phyloP scores from a whole-genome alignment of 2,329 filamentous ascomycete genomes.

The Sporothrix phasma region DNA sequence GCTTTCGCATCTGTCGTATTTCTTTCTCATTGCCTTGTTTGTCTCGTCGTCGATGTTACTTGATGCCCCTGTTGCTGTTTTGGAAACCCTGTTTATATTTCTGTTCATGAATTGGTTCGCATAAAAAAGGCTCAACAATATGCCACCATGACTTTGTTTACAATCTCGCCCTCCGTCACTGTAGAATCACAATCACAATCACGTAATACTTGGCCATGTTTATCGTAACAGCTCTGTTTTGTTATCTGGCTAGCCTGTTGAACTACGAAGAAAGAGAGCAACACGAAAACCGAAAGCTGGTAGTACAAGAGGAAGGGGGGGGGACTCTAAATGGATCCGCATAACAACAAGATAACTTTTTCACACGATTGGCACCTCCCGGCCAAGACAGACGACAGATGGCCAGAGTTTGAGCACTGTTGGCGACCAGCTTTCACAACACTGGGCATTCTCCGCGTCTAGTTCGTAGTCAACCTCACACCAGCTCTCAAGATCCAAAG shows the following conservation, averaged over 20 bases:
- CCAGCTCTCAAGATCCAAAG: neutral
- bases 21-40: neutral
- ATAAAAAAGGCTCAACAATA: conserved; percentile 1
- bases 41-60: neutral
- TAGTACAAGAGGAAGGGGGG: neutral
- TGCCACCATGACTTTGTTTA: neutral
- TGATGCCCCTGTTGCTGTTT: neutral
- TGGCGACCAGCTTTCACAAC: neutral
- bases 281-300: neutral
- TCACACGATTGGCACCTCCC: neutral
- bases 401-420: neutral
- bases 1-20: neutral
- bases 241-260: conserved; percentile 7
- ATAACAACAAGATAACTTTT: neutral
- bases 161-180: neutral
- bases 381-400: neutral
- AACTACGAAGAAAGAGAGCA: neutral
- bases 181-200: neutral
- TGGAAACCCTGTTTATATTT: too few relatives aligned
- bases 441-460: neutral
- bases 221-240: conserved; percentile 1
- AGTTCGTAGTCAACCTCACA: too few relatives aligned
- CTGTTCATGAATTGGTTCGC: neutral
- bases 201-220: neutral
- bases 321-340: neutral